Conservation (phyloP, 805 yeast genomes). For the Wickerhamomyces canadensis region DNA sequence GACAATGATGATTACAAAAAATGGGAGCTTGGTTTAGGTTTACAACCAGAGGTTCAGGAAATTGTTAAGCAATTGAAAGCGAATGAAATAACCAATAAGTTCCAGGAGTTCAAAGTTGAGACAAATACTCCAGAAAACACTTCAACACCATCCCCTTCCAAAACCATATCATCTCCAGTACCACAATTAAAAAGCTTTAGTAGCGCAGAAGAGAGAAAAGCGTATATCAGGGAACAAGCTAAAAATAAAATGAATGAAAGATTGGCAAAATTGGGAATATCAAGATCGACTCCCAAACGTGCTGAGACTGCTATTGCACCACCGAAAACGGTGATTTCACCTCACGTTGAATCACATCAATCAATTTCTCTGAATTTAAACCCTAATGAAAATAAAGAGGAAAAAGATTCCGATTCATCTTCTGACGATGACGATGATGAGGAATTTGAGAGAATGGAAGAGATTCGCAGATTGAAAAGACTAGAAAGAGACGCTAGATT, state of each 20-base stretch:
- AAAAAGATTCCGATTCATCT: slow-evolving; percentile 8
- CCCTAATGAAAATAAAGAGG: slow-evolving; percentile 4
- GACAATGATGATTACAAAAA: slow-evolving; percentile 38
- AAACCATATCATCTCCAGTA: slow-evolving; percentile 8
- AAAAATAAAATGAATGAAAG: slow-evolving; percentile 76
- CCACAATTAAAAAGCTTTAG: slow-evolving; percentile 11
- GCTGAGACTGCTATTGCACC: too few species aligned
- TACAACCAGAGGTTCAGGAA: slow-evolving; percentile 42
- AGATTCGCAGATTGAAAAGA: slow-evolving; percentile 37
- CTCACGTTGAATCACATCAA: too few species aligned
- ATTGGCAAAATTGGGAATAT: slow-evolving; percentile 44
- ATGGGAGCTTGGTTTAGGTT: slow-evolving; percentile 82
- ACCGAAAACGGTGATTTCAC: too few species aligned
- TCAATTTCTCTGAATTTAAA: too few species aligned
- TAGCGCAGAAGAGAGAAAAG: slow-evolving; percentile 63
- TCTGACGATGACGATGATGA: slow-evolving; percentile 39
- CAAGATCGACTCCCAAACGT: slow-evolving; percentile 4
- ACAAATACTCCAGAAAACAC: not conserved
- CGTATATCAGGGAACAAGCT: slow-evolving; percentile 75
- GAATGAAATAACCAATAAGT: slow-evolving; percentile 15
- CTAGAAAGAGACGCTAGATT: slow-evolving; percentile 54
- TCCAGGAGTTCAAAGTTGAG: slow-evolving; percentile 7
- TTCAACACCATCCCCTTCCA: slow-evolving; percentile 7
- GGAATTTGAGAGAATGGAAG: slow-evolving; percentile 39
- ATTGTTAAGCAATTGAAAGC: slow-evolving; percentile 19